Evolutionary conservation across 164 flowering plant genomes (phyloP).

Genomic region (Tetracentron sinense): DNA sequence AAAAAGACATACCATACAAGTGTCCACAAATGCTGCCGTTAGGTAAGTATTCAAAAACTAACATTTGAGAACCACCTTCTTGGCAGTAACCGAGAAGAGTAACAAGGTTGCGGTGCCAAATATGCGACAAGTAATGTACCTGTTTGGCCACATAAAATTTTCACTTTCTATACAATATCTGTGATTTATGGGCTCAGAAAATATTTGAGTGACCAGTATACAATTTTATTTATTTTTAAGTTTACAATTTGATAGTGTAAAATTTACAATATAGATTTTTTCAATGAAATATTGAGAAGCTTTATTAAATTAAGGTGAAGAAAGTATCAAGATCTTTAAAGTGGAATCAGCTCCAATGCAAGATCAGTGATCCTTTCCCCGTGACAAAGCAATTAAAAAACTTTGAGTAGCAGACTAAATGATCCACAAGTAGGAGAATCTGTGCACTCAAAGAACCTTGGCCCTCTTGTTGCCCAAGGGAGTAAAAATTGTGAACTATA

Average conservation of each 20-base stretch:
- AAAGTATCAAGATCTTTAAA: background rate
- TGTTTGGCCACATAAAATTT: conserved; percentile 21
- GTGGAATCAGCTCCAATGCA: background rate
- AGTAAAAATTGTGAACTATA: background rate
- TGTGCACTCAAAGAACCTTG: conserved; percentile 1
- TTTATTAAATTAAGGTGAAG: background rate
- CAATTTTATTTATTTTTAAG: too few species aligned
- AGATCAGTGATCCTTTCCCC: background rate
- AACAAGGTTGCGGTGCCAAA: conserved; percentile 58
- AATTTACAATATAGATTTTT: too few species aligned
- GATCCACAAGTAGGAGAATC: background rate
- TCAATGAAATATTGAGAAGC: background rate
- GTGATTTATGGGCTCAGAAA: background rate
- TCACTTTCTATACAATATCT: conserved; percentile 4
- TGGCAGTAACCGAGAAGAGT: conserved; percentile 64
- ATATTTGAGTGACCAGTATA: background rate
- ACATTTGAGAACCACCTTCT: conserved; percentile 53
- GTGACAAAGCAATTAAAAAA: background rate
- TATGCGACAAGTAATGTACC: conserved; percentile 46
- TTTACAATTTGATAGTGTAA: too few species aligned
- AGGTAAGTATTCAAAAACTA: conserved; percentile 60
- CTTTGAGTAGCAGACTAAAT: background rate
- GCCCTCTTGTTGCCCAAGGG: background rate
- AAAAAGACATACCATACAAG: conserved; percentile 49
- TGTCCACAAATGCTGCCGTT: conserved; percentile 69